These are phyloP conservation scores for Penicillium ucsense DNA, from an alignment of 495 filamentous ascomycete genomes.

Conservation along the genomic window DNA sequence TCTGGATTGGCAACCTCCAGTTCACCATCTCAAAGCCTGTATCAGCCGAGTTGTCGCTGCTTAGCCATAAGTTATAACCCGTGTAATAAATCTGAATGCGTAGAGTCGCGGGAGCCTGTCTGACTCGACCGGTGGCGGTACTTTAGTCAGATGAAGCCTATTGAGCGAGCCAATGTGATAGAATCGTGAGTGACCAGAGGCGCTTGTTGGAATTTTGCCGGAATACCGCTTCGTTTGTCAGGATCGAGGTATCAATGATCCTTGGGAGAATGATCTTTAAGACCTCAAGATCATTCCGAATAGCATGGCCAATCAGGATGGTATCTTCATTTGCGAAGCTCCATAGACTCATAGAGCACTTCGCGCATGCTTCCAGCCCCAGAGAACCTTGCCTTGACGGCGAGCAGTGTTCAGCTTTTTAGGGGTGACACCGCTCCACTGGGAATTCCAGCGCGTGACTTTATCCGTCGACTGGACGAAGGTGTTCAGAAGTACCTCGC, in stretches of 20 bases:
- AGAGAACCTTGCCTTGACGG: slow-evolving; percentile 19
- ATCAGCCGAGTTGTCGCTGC: no score
- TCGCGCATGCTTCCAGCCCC: slow-evolving; percentile 32
- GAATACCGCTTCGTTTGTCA: slow-evolving; percentile 18
- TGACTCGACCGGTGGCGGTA: no score
- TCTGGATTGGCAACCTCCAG: no score
- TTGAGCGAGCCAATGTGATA: slow-evolving; percentile 13
- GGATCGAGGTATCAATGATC: slow-evolving; percentile 30
- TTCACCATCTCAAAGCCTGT: no score
- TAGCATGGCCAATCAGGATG: slow-evolving; percentile 36
- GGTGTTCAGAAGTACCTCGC: slow-evolving; percentile 34
- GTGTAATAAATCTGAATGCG: no score
- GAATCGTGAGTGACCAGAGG: slow-evolving; percentile 21
- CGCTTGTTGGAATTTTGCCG: slow-evolving; percentile 1
- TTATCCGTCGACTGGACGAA: slow-evolving; percentile 25
- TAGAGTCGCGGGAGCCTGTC: no score
- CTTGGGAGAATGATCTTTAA: slow-evolving; percentile 32
- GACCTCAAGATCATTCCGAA: slow-evolving; percentile 33
- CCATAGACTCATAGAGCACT: slow-evolving; percentile 32
- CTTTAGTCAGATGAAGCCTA: no score
- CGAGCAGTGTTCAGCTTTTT: slow-evolving; percentile 21
- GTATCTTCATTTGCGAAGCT: slow-evolving; percentile 30
- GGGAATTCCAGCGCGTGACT: slow-evolving; percentile 27
- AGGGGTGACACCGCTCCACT: slow-evolving; percentile 26
- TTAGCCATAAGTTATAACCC: no score